Base-by-base conservation (phyloP, 495 filamentous ascomycete genomes). In the Daldinia concentrica region DNA sequence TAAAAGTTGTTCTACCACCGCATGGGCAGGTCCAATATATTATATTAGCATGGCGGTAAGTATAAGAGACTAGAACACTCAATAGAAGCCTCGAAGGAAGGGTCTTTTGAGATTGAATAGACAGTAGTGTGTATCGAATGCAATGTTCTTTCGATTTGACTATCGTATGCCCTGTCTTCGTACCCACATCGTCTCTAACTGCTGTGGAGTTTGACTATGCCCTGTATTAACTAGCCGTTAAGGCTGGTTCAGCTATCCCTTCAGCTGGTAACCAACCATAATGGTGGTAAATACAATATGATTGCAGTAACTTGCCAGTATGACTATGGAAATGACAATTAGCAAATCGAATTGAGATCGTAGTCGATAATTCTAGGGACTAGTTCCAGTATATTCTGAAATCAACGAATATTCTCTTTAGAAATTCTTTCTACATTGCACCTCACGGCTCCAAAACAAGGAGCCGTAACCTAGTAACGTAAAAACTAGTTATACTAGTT, bases 141-240 rank as follows among this genome's bases (percentile, higher is more conserved):
- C 68, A 66, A 66, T 71, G 68, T 71, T 71, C 68, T 71, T 71
- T 71, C 19, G 57, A 71, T 62, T 55, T 51, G 32, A 62, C 50
- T 62, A 66, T 71, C 50, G 30, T 62, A 71, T 61, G 51, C 68
- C 68, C 62, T 66, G 68, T 41, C 62, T 52, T 52, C 58, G 68
- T 62, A 56, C 24, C 68, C 68, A 71, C 68, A 65, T 24, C 8
- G 8, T 3, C 50, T 15, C 50, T 14, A 32, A 6, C 39, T 11
- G 48, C 7, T 62, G 62, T 50, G 32, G 57, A 58, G 37, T 34
- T 34, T 34, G 15, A 4, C 27, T 19, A 45, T 45, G n/a, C 8
- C 15, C n/a, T 43, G 5, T 2, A 9, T 7, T 45, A 7, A 45
- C 39, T 43, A 66, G 68, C 32, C 6, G 52, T 71, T 24, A 58